phyloP scores from a whole-genome alignment of 805 yeast genomes.

The Candida rishiriensis region DNA sequence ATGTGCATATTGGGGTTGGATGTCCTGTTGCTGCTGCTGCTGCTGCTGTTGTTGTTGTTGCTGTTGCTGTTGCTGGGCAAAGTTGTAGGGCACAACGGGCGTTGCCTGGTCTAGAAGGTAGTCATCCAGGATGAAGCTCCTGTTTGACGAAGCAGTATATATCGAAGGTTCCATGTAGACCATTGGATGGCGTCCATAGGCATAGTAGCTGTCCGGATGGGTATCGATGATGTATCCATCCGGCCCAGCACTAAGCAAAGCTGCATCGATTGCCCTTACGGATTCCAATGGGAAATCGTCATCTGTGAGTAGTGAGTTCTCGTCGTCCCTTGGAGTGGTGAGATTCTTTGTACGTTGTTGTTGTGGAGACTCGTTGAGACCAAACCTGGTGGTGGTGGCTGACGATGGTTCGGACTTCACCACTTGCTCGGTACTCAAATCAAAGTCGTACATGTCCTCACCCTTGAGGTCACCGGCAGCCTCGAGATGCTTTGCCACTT shows the following conservation, averaged over 20 bases:
- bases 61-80: conserved; percentile 7
- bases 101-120: conserved; percentile 26
- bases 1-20: conserved; percentile 3
- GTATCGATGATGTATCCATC: conserved; percentile 29
- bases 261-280: conserved; percentile 28
- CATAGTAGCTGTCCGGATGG: conserved; percentile 13
- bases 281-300: conserved; percentile 74
- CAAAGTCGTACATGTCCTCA: conserved; percentile 15
- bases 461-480: conserved; percentile 10
- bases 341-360: too few relatives aligned
- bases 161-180: conserved; percentile 22
- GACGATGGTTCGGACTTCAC: conserved; percentile 2
- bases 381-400: not conserved
- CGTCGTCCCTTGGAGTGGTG: too few relatives aligned
- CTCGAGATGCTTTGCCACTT: conserved; percentile 34
- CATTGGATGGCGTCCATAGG: conserved; percentile 21
- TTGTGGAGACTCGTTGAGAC: not conserved
- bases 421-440: conserved; percentile 11
- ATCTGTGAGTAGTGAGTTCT: conserved; percentile 28
- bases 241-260: conserved; percentile 18
- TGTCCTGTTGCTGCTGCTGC: conserved; percentile 11
- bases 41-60: conserved; percentile 9
- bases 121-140: conserved; percentile 16
- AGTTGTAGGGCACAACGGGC: conserved; percentile 26
- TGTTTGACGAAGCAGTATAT: conserved; percentile 25